Evolutionary conservation across 257 asterid species (phyloP).

Genomic region (Datura wrightii): DNA sequence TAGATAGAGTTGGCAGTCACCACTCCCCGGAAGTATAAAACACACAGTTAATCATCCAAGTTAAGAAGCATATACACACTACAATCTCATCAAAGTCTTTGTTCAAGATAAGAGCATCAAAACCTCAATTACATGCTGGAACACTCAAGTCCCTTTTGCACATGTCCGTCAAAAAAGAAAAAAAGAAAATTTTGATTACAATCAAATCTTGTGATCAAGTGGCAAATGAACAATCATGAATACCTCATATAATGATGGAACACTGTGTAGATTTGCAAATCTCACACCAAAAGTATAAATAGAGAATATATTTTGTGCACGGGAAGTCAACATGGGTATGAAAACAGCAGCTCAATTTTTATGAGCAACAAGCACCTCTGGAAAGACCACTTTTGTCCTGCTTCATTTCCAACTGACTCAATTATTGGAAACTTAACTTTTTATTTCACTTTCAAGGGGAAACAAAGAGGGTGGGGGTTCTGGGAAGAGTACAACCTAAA

Average conservation of each 20-base stretch:
- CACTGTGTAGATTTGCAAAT: neutral
- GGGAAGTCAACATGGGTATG: neutral
- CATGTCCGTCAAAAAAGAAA: neutral
- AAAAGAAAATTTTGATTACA: neutral
- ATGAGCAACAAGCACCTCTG: neutral
- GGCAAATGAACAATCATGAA: neutral
- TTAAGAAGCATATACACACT: neutral
- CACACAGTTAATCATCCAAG: conserved; percentile 11
- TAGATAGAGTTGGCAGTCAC: conserved; percentile 11
- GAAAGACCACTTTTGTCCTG: neutral
- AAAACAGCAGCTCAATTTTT: neutral
- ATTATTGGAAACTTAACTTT: neutral
- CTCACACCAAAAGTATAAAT: neutral
- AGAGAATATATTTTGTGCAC: neutral
- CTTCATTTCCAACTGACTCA: neutral
- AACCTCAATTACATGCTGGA: neutral
- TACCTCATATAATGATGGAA: neutral
- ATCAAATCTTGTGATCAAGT: conserved; percentile 21
- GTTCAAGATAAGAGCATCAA: neutral
- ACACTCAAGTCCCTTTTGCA: neutral
- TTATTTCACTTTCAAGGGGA: neutral
- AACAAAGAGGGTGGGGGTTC: neutral
- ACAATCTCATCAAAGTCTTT: conserved; percentile 8
- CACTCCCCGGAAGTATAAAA: conserved; percentile 17
- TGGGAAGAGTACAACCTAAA: neutral